Base-by-base conservation (phyloP, 2,329 filamentous ascomycete species). In the Penicillium brevicompactum region DNA sequence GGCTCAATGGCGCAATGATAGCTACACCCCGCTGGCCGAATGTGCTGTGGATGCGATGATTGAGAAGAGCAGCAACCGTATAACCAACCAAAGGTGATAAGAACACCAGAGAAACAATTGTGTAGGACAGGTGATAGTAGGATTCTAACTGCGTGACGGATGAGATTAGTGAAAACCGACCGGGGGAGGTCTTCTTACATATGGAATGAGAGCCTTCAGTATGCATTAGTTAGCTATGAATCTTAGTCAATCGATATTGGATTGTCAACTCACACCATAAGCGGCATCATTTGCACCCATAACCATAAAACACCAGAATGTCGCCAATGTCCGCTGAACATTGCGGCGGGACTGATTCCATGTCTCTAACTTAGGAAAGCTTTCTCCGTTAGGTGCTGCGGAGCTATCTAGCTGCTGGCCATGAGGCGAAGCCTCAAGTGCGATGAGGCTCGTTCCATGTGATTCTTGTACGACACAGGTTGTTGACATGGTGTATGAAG, bases 1-100 rank as follows among this genome's bases (percentile, higher is more conserved):
- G 74, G 49, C 72, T 75, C 74, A 69, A 55, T 0, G 89, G 86
- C 0, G 81, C 86, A 5, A 91, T 70, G 48, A 90, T 67, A 10
- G 89, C 88, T 9, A 92, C 82, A 9, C 90, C 90, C 14, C 87
- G 82, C 67, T 90, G 89, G 34, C 90, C 90, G 24, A 76, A 49
- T 3, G 52, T 60, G 18, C 66, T 59, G 63, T 81, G 78, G 40
- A 81, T 70, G 14, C 56, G 58, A 53, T 79, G 76, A 55, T 78
- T 79, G 24, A 78, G 60, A n/a, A 80, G 58, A 3, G 79, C 78
- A 1, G 79, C 75, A 3, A 73, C 54, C 9, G 75, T 76, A 64
- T 81, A 82, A 5, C 79, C 79, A 2, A 74, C 68, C 24, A 81
- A 72, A 0, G 79, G 78, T 7, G 78, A 74, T 13, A 81, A 74